phyloP scores from a whole-genome alignment of 495 filamentous ascomycete genomes.

The Chlorociboria aeruginascens region DNA sequence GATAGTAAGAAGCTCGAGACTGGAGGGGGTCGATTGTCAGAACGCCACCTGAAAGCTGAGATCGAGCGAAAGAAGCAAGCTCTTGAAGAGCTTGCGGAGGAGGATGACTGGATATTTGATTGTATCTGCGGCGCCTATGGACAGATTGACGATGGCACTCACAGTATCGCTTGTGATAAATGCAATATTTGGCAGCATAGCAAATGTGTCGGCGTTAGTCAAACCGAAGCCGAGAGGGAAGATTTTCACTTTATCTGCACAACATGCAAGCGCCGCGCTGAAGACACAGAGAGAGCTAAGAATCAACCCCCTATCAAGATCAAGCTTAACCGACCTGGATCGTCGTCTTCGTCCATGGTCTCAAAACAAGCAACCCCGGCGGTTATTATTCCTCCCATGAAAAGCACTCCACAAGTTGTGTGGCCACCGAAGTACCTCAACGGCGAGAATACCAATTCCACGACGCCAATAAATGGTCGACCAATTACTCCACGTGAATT shows the following conservation, averaged over 20 bases:
- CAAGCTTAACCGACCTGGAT: slow-evolving; percentile 51
- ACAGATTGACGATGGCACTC: slow-evolving; percentile 83
- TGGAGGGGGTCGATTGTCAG: slow-evolving; percentile 57
- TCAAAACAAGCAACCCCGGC: background rate
- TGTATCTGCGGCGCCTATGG: slow-evolving; percentile 86
- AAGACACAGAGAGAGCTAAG: slow-evolving; percentile 40
- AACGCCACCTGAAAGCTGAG: slow-evolving; percentile 65
- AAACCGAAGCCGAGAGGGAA: slow-evolving; percentile 66
- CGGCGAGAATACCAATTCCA: background rate
- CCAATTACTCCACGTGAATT: background rate
- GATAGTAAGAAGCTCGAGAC: slow-evolving; percentile 55
- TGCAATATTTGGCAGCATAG: slow-evolving; percentile 97
- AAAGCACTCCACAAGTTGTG: slow-evolving; percentile 3
- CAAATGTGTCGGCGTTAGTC: slow-evolving; percentile 70
- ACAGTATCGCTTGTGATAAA: slow-evolving; percentile 87
- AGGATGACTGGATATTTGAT: slow-evolving; percentile 90
- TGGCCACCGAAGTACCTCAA: slow-evolving; percentile 1
- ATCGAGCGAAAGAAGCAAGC: slow-evolving; percentile 65
- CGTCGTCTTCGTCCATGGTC: slow-evolving; percentile 17
- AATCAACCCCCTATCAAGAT: slow-evolving; percentile 51
- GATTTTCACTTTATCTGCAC: slow-evolving; percentile 85
- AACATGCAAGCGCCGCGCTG: slow-evolving; percentile 57
- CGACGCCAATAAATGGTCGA: slow-evolving; percentile 4
- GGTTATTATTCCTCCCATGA: background rate
- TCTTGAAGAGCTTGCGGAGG: slow-evolving; percentile 52